Percentiles rank a stretch among this genome's conserved stretches.
Evolutionary conservation across 2,329 filamentous ascomycete genomes (phyloP).

Genomic region (Exophiala spinifera): DNA sequence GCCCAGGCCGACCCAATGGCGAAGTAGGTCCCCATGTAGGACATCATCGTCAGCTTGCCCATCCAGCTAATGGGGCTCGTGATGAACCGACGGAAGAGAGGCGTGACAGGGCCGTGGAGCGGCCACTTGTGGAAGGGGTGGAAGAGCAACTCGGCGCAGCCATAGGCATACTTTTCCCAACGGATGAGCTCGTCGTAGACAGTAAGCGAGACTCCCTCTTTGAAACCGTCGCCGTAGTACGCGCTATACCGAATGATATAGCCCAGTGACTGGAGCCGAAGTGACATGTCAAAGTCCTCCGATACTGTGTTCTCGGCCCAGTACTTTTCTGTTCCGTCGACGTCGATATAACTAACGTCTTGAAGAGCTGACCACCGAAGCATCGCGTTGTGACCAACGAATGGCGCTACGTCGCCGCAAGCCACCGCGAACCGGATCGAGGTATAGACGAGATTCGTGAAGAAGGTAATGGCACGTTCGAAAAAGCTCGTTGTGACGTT

Average conservation of each 20-base stretch:
- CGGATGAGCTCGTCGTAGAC: constrained; percentile 79
- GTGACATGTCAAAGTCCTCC: constrained; percentile 72
- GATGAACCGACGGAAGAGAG: constrained; percentile 71
- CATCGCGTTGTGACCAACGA: constrained; percentile 75
- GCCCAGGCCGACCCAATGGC: constrained; percentile 65
- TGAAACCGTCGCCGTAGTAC: constrained; percentile 67
- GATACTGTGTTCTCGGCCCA: constrained; percentile 75
- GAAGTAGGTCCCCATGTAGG: constrained; percentile 61
- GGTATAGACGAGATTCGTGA: constrained; percentile 73
- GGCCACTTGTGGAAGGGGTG: constrained; percentile 71
- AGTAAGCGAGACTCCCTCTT: constrained; percentile 76
- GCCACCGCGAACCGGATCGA: constrained; percentile 68
- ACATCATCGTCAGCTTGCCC: constrained; percentile 67
- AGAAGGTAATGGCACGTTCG: constrained; percentile 73
- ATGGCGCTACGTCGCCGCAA: constrained; percentile 68
- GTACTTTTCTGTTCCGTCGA: constrained; percentile 48
- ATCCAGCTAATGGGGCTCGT: constrained; percentile 58
- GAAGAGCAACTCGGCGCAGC: constrained; percentile 77
- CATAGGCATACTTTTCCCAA: constrained; percentile 84
- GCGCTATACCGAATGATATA: constrained; percentile 67
- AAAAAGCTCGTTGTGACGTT: constrained; percentile 69
- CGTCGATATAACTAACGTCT: constrained; percentile 54
- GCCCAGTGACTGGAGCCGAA: constrained; percentile 66
- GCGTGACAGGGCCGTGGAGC: constrained; percentile 70
- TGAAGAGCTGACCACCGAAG: constrained; percentile 66